These are phyloP conservation scores for Crithidia brevicula DNA, from an alignment of 208 protist genomes.

Conservation along the genomic window DNA sequence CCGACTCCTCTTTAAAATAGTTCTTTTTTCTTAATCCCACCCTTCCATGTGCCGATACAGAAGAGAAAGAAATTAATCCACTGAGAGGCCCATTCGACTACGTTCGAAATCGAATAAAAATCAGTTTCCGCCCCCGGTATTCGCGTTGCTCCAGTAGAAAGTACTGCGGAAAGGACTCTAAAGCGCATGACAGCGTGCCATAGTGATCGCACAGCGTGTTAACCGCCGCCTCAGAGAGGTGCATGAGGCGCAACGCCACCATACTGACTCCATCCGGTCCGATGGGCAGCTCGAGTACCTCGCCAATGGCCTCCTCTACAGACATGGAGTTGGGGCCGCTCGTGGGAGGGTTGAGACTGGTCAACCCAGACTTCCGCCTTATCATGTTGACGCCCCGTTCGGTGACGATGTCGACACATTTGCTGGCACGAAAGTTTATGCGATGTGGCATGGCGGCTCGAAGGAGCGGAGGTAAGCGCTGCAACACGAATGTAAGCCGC, in stretches of 20 bases:
- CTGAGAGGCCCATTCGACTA: no score
- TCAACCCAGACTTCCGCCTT: no score
- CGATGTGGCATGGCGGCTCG: slow-evolving; percentile 54
- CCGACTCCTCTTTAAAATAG: no score
- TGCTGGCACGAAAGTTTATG: slow-evolving; percentile 54
- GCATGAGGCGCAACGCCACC: slow-evolving; percentile 43
- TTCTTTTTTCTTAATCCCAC: no score
- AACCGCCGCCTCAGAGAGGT: slow-evolving; percentile 40
- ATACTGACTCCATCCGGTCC: slow-evolving; percentile 59
- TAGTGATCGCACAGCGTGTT: slow-evolving; percentile 59
- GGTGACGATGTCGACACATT: slow-evolving; percentile 32
- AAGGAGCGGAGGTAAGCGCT: slow-evolving; percentile 67
- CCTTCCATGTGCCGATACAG: no score
- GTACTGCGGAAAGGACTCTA: slow-evolving; percentile 75
- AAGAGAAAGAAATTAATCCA: no score
- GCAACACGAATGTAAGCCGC: slow-evolving; percentile 30
- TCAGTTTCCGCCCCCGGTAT: not conserved
- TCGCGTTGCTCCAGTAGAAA: slow-evolving; percentile 29
- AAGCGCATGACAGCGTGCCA: slow-evolving; percentile 47
- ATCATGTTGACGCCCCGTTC: slow-evolving; percentile 57
- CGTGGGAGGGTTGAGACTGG: no score
- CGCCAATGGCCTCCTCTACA: slow-evolving; percentile 77
- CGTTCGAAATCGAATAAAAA: not conserved
- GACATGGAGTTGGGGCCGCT: no score
- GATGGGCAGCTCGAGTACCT: slow-evolving; percentile 61